phyloP scores from a whole-genome alignment of 805 yeast species.

The Zygosaccharomyces lentus region DNA sequence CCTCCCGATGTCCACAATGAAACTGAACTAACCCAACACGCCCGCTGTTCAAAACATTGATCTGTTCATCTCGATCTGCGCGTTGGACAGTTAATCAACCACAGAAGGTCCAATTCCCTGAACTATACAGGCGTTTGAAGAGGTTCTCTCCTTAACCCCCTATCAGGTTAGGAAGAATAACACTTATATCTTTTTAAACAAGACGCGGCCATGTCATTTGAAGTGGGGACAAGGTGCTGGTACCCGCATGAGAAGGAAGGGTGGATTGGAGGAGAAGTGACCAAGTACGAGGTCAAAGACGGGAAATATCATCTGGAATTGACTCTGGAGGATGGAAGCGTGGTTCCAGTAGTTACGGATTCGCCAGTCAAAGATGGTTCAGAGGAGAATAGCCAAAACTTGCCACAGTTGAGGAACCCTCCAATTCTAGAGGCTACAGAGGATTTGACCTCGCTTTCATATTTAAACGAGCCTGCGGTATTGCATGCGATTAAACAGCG shows the following conservation, averaged over 20 bases:
- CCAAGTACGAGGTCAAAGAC: slow-evolving; percentile 38
- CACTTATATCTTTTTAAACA: background rate
- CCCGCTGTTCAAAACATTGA: slow-evolving; percentile 5
- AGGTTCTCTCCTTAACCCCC: background rate
- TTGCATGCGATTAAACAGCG: slow-evolving; percentile 88
- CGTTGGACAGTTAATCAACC: background rate
- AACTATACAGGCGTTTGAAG: background rate
- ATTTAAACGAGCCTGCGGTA: slow-evolving; percentile 94
- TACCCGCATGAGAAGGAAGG: slow-evolving; percentile 65
- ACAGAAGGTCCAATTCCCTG: background rate
- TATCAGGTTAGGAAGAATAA: background rate
- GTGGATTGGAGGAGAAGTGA: slow-evolving; percentile 68
- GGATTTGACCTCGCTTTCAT: slow-evolving; percentile 87
- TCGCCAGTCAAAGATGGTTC: slow-evolving; percentile 33
- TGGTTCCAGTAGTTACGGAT: slow-evolving; percentile 46
- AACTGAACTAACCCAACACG: slow-evolving; percentile 1
- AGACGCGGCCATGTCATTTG: slow-evolving; percentile 36
- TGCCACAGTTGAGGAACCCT: slow-evolving; percentile 86
- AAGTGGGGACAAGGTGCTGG: slow-evolving; percentile 71
- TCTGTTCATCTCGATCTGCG: slow-evolving; percentile 1
- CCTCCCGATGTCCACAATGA: background rate
- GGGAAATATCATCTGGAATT: slow-evolving; percentile 48
- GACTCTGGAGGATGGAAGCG: slow-evolving; percentile 47
- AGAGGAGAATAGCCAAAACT: slow-evolving; percentile 35
- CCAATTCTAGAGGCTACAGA: slow-evolving; percentile 90